Evolutionary conservation across 164 flowering plant species (phyloP).

Genomic region (Brasenia schreberi): DNA sequence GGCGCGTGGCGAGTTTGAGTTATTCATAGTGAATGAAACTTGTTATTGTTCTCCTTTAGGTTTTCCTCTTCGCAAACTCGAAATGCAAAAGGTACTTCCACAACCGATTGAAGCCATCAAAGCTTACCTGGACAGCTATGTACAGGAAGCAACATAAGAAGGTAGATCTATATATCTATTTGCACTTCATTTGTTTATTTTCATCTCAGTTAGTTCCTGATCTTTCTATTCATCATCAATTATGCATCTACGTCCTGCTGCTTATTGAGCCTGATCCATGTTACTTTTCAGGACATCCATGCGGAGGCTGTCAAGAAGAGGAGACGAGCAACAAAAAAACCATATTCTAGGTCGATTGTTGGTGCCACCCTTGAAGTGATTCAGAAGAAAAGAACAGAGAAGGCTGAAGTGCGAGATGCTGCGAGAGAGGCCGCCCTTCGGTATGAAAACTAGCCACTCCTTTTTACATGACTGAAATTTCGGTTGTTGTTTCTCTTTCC

Average conservation of each 20-base stretch:
- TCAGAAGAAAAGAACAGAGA: slow-evolving; percentile 38
- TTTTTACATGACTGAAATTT: background rate
- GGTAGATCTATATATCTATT: slow-evolving; percentile 8
- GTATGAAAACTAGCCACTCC: slow-evolving; percentile 8
- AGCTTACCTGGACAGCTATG: slow-evolving; percentile 67
- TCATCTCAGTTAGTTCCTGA: background rate
- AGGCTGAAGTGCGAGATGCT: slow-evolving; percentile 39
- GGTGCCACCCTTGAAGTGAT: slow-evolving; percentile 42
- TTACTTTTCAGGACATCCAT: slow-evolving; percentile 22
- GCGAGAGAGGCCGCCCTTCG: slow-evolving; percentile 40
- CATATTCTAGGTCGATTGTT: slow-evolving; percentile 38
- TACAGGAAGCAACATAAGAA: slow-evolving; percentile 54
- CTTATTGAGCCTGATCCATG: background rate
- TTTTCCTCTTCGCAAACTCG: slow-evolving; percentile 57
- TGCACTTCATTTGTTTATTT: background rate
- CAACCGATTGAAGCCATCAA: slow-evolving; percentile 71
- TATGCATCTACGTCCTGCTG: background rate
- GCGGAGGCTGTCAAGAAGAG: slow-evolving; percentile 37
- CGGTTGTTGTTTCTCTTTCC: no score
- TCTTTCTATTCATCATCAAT: background rate
- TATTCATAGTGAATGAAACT: no score
- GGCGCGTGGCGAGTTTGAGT: no score
- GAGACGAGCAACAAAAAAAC: slow-evolving; percentile 35
- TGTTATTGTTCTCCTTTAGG: slow-evolving; percentile 4
- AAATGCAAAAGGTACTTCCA: slow-evolving; percentile 88